These are phyloP conservation scores for Phytophthora pinifolia DNA, from an alignment of 352 stramenopile genomes.

Conservation along the genomic window DNA sequence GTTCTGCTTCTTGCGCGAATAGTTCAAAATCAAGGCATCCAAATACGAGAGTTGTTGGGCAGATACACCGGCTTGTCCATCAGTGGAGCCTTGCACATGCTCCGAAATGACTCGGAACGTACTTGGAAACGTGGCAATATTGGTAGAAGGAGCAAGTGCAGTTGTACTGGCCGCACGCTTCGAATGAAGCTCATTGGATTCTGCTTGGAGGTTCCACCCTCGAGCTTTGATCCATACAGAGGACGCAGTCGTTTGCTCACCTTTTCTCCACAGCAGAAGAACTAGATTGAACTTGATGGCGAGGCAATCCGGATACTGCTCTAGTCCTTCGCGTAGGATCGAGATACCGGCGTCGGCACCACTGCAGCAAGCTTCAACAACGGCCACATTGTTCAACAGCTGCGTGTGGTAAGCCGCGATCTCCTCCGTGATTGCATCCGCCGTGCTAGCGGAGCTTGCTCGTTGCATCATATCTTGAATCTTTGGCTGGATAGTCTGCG, in stretches of 20 bases:
- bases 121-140: background rate
- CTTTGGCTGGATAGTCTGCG: slow-evolving; percentile 32
- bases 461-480: slow-evolving; percentile 17
- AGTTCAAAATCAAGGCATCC: slow-evolving; percentile 58
- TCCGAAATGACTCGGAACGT: slow-evolving; percentile 26
- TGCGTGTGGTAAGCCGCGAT: slow-evolving; percentile 47
- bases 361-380: slow-evolving; percentile 44
- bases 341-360: slow-evolving; percentile 40
- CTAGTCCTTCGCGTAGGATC: slow-evolving; percentile 45
- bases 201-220: slow-evolving; percentile 46
- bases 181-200: slow-evolving; percentile 20
- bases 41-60: slow-evolving; percentile 57
- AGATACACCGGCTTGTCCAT: slow-evolving; percentile 31
- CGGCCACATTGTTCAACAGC: slow-evolving; percentile 77
- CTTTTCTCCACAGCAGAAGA: slow-evolving; percentile 69
- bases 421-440: slow-evolving; percentile 20
- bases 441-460: background rate
- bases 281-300: slow-evolving; percentile 71
- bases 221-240: slow-evolving; percentile 71
- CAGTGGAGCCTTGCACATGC: slow-evolving; percentile 43
- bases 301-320: slow-evolving; percentile 42
- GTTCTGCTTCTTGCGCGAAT: slow-evolving; percentile 45
- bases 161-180: slow-evolving; percentile 1
- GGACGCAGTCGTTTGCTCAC: slow-evolving; percentile 47
- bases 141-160: slow-evolving; percentile 18